Evolutionary conservation across 1,284 basidiomycete species (phyloP), one percentile per base, ranked within the genome.

Genomic region (Coniferiporia sulphurascens): DNA sequence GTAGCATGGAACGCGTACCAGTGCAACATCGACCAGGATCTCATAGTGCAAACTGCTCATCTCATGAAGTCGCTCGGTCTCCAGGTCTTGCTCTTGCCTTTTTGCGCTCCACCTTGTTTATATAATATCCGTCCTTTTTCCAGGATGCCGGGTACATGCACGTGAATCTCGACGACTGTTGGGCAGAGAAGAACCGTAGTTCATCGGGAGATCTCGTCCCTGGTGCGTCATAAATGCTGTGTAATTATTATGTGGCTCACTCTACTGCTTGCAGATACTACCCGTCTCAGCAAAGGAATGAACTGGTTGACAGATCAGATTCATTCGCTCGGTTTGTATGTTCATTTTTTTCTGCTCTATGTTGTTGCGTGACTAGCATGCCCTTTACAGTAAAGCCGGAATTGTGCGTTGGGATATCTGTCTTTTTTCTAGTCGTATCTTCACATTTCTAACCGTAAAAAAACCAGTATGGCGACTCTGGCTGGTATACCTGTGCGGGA

Each of bases 101-200:
- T 10, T n/a, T 17, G n/a, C 19, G 3, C 8, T 44, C 35, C 51
- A 45, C 17, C 17, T 38, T 12, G 51, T 62, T 27, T n/a, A 12
- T 27, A n/a, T 6, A 12, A 45, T 4, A 56, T 15, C 7, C 8
- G 8, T 1, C 15, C 22, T 48, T 38, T 4, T 27, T 27, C 27
- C 58, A 83, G 80, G 78, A 80, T 57, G 73, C 72, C 35, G 83
- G 83, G 1, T 84, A 84, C 65, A 70, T 75, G 51, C 73, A 79
- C 63, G 69, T 84, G 54, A 84, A 81, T 62, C 66, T 85, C 46
- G 83, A 85, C 60, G 82, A 84, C 59, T 85, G 82, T 64, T 85
- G 81, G 65, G 75, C 81, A 3, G 78, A 81, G 66, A 81, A 78
- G 58, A 68, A 79, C 46, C 73, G 82, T 43, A 79, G 66, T 57